These are phyloP conservation scores for Draba incana DNA, from an alignment of 345 rosid genomes.

Conservation along the genomic window DNA sequence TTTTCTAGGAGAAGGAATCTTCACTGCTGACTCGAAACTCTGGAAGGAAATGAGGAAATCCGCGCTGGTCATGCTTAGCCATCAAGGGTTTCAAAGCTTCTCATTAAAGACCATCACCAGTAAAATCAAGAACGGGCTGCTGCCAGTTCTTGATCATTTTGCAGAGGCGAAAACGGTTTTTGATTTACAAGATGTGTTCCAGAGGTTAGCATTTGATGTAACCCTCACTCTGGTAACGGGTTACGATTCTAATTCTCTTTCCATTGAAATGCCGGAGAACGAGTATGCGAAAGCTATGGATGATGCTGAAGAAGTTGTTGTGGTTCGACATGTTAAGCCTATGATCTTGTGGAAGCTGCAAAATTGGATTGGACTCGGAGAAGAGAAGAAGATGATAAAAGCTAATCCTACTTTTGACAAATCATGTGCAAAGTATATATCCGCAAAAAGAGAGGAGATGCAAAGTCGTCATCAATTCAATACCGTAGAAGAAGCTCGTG, in stretches of 20 bases:
- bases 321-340: conserved; percentile 35
- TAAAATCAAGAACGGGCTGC: conserved; percentile 32
- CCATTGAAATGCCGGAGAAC: conserved; percentile 39
- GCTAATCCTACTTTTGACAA: conserved; percentile 31
- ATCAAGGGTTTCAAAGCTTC: conserved; percentile 38
- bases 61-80: conserved; percentile 31
- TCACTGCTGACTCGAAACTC: conserved; percentile 46
- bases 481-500: conserved; percentile 13
- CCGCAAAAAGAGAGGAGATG: conserved; percentile 34
- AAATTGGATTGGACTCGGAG: conserved; percentile 41
- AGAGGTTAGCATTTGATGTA: conserved; percentile 50
- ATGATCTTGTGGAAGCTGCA: conserved; percentile 42
- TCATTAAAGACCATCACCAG: conserved; percentile 17
- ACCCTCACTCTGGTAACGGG: conserved; percentile 48
- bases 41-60: conserved; percentile 43
- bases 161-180: conserved; percentile 28
- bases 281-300: conserved; percentile 44
- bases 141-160: conserved; percentile 45
- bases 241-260: conserved; percentile 43
- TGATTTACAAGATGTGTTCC: conserved; percentile 50
- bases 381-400: conserved; percentile 46
- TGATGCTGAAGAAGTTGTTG: conserved; percentile 42
- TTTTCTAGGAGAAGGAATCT: conserved; percentile 43
- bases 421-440: conserved; percentile 34
- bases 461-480: neutral